Base-by-base conservation (phyloP, 2,329 filamentous ascomycete species). In the Phialophora tarda region DNA sequence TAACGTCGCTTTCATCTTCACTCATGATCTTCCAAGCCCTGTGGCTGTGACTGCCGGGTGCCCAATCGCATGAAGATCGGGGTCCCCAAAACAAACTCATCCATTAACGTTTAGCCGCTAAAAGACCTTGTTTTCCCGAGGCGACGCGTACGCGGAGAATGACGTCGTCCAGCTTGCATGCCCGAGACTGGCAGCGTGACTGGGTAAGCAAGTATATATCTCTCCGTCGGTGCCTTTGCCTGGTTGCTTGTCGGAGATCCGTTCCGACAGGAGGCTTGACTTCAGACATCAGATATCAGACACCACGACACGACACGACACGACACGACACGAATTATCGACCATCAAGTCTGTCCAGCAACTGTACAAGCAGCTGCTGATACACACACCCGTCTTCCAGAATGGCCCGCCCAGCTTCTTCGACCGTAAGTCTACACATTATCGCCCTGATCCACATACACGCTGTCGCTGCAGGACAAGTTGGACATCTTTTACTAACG, bases 371-470 rank as follows among this genome's bases (percentile, higher is more conserved):
- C 10, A 34, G n/a, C n/a, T n/a, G n/a, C n/a, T n/a, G n/a, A n/a
- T n/a, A n/a, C n/a, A n/a, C n/a, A n/a, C 55, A 17, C 41, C n/a
- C 28, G 26, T 48, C 34, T 44, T 11, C 24, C 47, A 23, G 1
- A 21, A 67, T 67, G 65, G 32, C 65, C 12, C 54, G 53, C 28
- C 57, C 65, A 11, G 32, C 62, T 23, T 67, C 65, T 44, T 67
- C 65, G 12, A 64, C 65, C 4, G 65, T 67, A 55, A 12, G 64
- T 51, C 23, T 14, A 4, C 30, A 30, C 30, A 2, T 8, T 30
- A 3, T 30, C 30, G 30, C n/a, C n/a, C n/a, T n/a, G n/a, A n/a
- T n/a, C n/a, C n/a, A n/a, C n/a, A n/a, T n/a, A n/a, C n/a, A n/a
- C n/a, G n/a, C n/a, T n/a, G n/a, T n/a, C n/a, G n/a, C n/a, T n/a